phyloP scores from a whole-genome alignment of 176 grass and related monocot genomes.

The Lolium multiflorum region DNA sequence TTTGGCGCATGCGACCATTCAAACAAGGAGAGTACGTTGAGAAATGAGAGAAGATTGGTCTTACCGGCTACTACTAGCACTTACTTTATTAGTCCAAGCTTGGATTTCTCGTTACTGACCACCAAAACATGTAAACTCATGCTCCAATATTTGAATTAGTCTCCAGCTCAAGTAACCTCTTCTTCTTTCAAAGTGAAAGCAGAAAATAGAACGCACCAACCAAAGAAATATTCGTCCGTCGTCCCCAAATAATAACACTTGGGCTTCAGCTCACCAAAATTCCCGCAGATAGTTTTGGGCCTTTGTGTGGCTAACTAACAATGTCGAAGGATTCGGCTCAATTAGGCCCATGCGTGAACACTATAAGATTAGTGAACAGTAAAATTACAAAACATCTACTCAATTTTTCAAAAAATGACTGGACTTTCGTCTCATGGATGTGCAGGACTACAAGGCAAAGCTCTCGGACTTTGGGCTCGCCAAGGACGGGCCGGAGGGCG shows the following conservation, averaged over 20 bases:
- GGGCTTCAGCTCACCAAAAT: not conserved
- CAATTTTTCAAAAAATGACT: no score
- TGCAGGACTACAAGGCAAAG: conserved; percentile 79
- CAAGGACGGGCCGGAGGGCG: conserved; percentile 82
- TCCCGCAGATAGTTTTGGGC: not conserved
- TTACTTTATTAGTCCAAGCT: not conserved
- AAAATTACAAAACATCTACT: no score
- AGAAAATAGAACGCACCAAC: not conserved
- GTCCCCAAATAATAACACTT: not conserved
- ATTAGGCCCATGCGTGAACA: not conserved
- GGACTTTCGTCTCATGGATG: not conserved
- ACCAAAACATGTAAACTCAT: not conserved
- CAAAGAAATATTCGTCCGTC: not conserved
- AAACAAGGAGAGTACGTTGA: not conserved
- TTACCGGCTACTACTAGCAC: not conserved
- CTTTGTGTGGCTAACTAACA: not conserved
- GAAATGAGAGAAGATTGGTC: not conserved
- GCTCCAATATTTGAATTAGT: not conserved
- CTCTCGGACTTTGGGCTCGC: conserved; percentile 86
- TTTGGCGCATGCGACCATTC: not conserved
- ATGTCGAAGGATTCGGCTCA: fast-evolving
- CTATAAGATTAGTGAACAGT: no score
- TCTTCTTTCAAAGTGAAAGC: not conserved
- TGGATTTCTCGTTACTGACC: not conserved
- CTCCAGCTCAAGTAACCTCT: not conserved